Evolutionary conservation across 768 basidiomycete genomes (phyloP).

Genomic region (Agaricus bisporus): DNA sequence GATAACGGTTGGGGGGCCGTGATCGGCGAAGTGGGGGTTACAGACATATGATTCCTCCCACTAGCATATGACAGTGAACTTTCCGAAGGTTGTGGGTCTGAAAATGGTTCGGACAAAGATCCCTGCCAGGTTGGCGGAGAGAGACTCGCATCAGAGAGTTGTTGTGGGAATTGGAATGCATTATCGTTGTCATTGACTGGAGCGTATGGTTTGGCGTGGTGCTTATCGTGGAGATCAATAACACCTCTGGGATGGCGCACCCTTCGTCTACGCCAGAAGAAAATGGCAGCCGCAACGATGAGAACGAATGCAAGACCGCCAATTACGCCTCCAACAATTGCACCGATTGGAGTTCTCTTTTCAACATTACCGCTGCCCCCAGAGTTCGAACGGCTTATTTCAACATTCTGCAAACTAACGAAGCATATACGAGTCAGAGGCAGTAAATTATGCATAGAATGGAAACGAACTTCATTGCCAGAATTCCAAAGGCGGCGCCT

Average conservation of each 20-base stretch:
- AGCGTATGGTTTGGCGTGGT: not conserved
- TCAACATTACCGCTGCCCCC: not conserved
- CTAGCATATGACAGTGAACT: not conserved
- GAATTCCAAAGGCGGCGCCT: slow-evolving; percentile 24
- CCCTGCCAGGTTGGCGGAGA: not conserved
- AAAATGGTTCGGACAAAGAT: not conserved
- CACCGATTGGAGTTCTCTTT: not conserved
- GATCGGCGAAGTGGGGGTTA: not conserved
- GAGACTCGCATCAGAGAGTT: not conserved
- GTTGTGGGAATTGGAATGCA: too few species aligned
- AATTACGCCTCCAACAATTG: slow-evolving; percentile 11
- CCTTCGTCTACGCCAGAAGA: slow-evolving; percentile 5
- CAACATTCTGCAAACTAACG: slow-evolving; percentile 3
- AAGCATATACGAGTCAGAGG: not conserved
- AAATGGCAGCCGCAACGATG: not conserved
- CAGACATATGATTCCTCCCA: not conserved
- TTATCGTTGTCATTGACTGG: not conserved
- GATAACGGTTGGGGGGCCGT: not conserved
- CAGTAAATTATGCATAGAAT: not conserved
- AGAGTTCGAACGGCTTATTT: not conserved
- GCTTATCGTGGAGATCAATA: not conserved
- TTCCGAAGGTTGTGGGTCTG: not conserved
- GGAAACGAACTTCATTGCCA: slow-evolving; percentile 20
- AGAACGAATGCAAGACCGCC: slow-evolving; percentile 9
- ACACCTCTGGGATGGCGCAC: not conserved